These are phyloP conservation scores for Trametes cingulata DNA, from an alignment of 768 basidiomycete genomes.

Conservation along the genomic window DNA sequence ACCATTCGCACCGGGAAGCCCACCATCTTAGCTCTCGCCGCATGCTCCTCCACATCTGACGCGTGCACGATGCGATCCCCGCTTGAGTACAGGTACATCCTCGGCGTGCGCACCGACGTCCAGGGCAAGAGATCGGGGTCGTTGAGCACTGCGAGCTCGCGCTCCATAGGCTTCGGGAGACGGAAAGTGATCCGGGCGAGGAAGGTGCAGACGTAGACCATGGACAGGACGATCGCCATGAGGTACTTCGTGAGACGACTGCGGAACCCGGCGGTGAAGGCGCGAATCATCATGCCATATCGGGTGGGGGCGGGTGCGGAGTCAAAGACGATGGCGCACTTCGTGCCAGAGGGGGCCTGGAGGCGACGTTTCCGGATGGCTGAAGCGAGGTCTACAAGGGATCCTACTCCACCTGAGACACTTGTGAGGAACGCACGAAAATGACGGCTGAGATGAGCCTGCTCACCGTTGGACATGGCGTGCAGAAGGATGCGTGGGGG, in stretches of 20 bases:
- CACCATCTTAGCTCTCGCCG: conserved; percentile 22
- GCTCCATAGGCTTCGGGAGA: neutral
- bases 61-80: conserved; percentile 35
- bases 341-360: neutral
- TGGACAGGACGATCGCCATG: neutral
- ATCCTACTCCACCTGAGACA: neutral
- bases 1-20: conserved; percentile 33
- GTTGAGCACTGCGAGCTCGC: conserved; percentile 1
- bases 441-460: neutral
- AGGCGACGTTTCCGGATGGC: neutral
- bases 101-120: conserved; percentile 33
- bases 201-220: neutral
- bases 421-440: neutral
- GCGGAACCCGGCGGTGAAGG: conserved; percentile 18
- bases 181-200: neutral
- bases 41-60: conserved; percentile 30
- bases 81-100: conserved; percentile 39
- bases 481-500: conserved; percentile 2
- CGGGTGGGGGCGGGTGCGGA: conserved; percentile 15
- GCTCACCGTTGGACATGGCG: conserved; percentile 6
- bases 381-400: neutral
- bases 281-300: conserved; percentile 4
- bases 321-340: conserved; percentile 23
- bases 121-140: conserved; percentile 34
- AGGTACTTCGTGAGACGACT: conserved; percentile 7